phyloP scores from a whole-genome alignment of 163 green algal species.

The Trebouxiophyceae sp. region DNA sequence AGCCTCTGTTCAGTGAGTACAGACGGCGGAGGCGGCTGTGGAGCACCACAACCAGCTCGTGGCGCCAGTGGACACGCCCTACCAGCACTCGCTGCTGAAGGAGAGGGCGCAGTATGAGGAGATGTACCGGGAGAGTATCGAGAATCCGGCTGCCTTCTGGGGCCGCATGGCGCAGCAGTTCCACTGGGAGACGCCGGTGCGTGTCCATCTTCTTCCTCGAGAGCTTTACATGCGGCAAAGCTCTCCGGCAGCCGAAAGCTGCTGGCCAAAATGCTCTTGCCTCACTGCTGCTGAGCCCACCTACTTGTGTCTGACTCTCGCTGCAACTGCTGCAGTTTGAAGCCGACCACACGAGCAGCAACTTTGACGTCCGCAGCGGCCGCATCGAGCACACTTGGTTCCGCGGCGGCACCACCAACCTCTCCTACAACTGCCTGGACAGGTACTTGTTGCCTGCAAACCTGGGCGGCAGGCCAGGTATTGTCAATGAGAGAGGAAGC shows the following conservation, averaged over 20 bases:
- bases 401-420: constrained; percentile 80
- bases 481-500: too few species aligned
- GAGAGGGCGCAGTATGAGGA: constrained; percentile 53
- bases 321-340: constrained; percentile 45
- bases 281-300: too few species aligned
- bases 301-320: too few species aligned
- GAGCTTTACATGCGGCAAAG: too few species aligned
- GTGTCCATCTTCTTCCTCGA: too few species aligned
- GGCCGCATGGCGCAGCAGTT: constrained; percentile 56
- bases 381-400: constrained; percentile 68
- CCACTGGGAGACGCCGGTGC: constrained; percentile 59
- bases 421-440: constrained; percentile 92
- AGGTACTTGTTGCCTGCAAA: constrained; percentile 34
- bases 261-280: too few species aligned
- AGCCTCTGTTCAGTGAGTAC: too few species aligned
- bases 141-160: constrained; percentile 87
- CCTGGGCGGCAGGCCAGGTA: neutral
- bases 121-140: constrained; percentile 70
- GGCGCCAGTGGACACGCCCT: neutral
- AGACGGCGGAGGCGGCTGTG: neutral
- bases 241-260: too few species aligned
- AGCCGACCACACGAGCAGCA: constrained; percentile 57
- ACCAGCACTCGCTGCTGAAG: neutral
- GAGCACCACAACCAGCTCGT: neutral
- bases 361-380: constrained; percentile 83